phyloP scores from a whole-genome alignment of 1,139 yeast genomes.

The Protomyces gravidus region DNA sequence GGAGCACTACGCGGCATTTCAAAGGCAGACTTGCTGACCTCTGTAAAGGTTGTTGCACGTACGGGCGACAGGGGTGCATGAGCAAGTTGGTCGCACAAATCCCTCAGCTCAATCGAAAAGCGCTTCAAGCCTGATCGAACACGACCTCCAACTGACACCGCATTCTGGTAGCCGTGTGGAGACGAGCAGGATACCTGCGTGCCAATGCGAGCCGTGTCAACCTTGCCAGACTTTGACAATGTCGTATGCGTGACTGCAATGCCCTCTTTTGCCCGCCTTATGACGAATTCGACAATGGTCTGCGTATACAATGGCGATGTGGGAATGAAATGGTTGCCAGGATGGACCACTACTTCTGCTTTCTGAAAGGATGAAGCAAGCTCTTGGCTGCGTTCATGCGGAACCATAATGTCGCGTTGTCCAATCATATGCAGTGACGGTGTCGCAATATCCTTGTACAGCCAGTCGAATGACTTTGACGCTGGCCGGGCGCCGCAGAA shows the following conservation, averaged over 20 bases:
- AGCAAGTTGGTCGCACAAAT: neutral
- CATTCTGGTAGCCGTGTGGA: neutral
- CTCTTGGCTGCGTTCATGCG: constrained; percentile 59
- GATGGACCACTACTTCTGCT: constrained; percentile 53
- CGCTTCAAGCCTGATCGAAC: neutral
- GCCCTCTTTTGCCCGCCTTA: neutral
- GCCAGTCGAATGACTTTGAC: constrained; percentile 51
- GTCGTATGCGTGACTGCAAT: neutral
- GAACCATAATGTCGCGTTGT: constrained; percentile 80
- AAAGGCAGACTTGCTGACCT: neutral
- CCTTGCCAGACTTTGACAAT: neutral
- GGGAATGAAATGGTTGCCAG: constrained; percentile 87
- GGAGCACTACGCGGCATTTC: neutral
- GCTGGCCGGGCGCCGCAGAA: constrained; percentile 73
- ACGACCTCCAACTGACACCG: neutral
- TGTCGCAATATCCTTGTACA: constrained; percentile 46
- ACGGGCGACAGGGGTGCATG: neutral
- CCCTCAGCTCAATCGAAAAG: neutral
- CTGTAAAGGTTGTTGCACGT: neutral
- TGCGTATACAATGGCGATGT: constrained; percentile 18
- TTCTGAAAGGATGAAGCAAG: constrained; percentile 54
- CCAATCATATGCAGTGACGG: constrained; percentile 77
- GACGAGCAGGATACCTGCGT: neutral
- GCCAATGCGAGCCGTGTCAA: neutral
- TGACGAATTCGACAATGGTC: constrained; percentile 14